Evolutionary conservation across 768 basidiomycete species (phyloP).

Genomic region (Lactarius psammicola): DNA sequence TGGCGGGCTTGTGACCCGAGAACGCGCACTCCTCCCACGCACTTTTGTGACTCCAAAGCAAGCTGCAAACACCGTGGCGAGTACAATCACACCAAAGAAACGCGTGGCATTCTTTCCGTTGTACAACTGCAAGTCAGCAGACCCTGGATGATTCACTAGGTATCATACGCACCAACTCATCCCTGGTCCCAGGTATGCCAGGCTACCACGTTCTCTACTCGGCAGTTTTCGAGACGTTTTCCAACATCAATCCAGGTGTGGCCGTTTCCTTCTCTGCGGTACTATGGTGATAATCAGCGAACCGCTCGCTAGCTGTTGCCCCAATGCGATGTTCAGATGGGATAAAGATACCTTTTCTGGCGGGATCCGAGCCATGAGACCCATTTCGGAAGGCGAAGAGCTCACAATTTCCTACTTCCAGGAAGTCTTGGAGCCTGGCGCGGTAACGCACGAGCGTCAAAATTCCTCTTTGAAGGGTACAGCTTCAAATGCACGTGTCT

Average conservation of each 20-base stretch:
- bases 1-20: slow-evolving; percentile 39
- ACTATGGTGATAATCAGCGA: not conserved
- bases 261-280: not conserved
- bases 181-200: slow-evolving; percentile 15
- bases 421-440: slow-evolving; percentile 2
- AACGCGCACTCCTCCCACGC: slow-evolving; percentile 38
- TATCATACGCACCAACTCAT: slow-evolving; percentile 13
- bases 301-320: slow-evolving; percentile 33
- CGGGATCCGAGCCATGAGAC: slow-evolving; percentile 33
- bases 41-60: not conserved
- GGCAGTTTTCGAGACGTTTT: slow-evolving; percentile 30
- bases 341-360: slow-evolving; percentile 34
- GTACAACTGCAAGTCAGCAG: not conserved
- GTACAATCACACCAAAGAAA: not conserved
- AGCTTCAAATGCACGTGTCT: slow-evolving; percentile 37
- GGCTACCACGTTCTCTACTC: slow-evolving; percentile 28
- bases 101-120: not conserved
- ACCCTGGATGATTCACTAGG: not conserved
- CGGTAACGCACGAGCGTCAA: slow-evolving; percentile 31
- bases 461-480: slow-evolving; percentile 32
- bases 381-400: slow-evolving; percentile 37
- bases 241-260: slow-evolving; percentile 30
- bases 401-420: slow-evolving; percentile 35
- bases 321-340: slow-evolving; percentile 30
- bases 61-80: not conserved